phyloP scores from a whole-genome alignment of 148 eudicot species.

The Hydrangea macrophylla region DNA sequence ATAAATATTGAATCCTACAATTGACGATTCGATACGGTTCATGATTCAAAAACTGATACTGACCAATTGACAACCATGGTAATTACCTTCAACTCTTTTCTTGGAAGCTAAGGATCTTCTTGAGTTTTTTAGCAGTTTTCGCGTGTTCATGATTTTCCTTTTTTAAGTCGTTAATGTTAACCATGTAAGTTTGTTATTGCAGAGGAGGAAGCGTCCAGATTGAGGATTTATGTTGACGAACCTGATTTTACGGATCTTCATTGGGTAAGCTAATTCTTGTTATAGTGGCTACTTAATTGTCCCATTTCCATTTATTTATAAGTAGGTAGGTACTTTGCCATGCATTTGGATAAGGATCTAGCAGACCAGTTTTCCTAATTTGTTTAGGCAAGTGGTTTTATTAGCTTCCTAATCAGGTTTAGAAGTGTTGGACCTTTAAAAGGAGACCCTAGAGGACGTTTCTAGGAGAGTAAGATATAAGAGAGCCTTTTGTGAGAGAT shows the following conservation, averaged over 20 bases:
- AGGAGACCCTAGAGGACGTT: no score
- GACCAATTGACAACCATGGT: neutral
- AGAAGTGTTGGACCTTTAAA: no score
- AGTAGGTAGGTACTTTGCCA: neutral
- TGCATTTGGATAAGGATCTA: neutral
- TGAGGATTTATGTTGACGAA: conserved; percentile 74
- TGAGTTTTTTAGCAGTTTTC: neutral
- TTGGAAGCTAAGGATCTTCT: neutral
- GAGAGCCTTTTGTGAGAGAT: no score
- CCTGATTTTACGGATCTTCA: conserved; percentile 88
- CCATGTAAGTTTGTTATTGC: conserved; percentile 19
- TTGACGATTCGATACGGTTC: no score
- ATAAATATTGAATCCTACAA: no score
- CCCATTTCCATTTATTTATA: neutral
- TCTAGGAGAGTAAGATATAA: no score
- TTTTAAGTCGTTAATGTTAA: neutral
- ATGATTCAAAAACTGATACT: no score
- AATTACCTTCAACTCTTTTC: neutral
- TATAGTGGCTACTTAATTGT: neutral
- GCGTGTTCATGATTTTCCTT: neutral
- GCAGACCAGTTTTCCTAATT: no score
- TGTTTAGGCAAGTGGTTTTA: no score
- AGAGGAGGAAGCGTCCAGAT: conserved; percentile 72
- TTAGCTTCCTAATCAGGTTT: no score
- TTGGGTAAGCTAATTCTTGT: conserved; percentile 52